phyloP scores from a whole-genome alignment of 768 basidiomycete species.

The Paxillus rubicundulus region DNA sequence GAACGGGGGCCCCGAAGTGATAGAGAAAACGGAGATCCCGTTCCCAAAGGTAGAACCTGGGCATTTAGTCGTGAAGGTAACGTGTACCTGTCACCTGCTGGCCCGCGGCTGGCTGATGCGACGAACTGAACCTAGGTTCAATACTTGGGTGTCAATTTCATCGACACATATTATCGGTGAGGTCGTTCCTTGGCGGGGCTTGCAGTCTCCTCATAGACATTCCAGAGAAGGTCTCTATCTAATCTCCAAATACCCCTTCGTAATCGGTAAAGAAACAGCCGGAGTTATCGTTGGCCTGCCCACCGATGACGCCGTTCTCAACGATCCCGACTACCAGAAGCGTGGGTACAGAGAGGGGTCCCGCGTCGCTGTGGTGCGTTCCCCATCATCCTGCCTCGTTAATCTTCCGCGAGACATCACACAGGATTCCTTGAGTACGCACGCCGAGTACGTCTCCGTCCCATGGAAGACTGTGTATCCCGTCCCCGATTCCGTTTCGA shows the following conservation, averaged over 20 bases:
- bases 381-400: neutral
- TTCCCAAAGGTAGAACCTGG: constrained; percentile 61
- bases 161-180: constrained; percentile 79
- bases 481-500: constrained; percentile 61
- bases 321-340: constrained; percentile 60
- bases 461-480: constrained; percentile 61
- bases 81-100: neutral
- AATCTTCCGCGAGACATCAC: neutral
- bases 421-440: constrained; percentile 49
- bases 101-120: neutral
- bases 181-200: constrained; percentile 4
- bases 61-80: constrained; percentile 50
- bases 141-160: constrained; percentile 84
- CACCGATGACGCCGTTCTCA: constrained; percentile 56
- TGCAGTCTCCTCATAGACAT: neutral
- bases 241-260: constrained; percentile 53
- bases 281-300: constrained; percentile 78
- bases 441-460: constrained; percentile 70
- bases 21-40: constrained; percentile 64
- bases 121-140: constrained; percentile 47
- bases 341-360: constrained; percentile 67
- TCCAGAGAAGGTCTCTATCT: constrained; percentile 65
- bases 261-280: constrained; percentile 74
- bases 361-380: constrained; percentile 65
- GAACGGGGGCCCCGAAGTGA: constrained; percentile 75